Evolutionary conservation across 2,329 filamentous ascomycete species (phyloP), one percentile per base, ranked within the genome.

Genomic region (Dactylellina haptotyla): DNA sequence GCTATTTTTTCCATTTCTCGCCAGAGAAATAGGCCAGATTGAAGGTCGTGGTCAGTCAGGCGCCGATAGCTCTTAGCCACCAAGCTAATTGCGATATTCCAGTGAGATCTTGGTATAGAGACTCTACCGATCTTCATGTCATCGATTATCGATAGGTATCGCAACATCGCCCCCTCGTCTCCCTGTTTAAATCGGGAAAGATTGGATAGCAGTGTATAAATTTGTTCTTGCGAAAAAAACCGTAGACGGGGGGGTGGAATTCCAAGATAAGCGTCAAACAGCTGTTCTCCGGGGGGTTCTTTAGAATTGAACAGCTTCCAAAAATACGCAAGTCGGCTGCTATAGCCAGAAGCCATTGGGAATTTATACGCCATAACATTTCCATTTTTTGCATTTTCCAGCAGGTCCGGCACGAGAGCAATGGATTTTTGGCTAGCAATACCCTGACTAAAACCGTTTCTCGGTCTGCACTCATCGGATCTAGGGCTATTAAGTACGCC

Each of bases 31-130:
- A 99, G 83, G 0, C 91, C 89, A 3, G 87, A 85, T 80, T 91
- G 83, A 45, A 91, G 81, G 79, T 93, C 85, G 41, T 85, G 78
- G 46, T 85, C 83, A 48, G 87, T 84, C 39, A 88, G 83, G 9
- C 79, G 83, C 6, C 86, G 83, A 75, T 89, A 87, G 77, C 90
- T 92, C 65, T 89, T 88, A 37, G 89, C 89, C 8, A 91, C 90
- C 78, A 96, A 90, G 18, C 90, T 86, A 57, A 97, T 87, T 37
- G 93, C 93, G 39, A 87, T 88, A 74, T 91, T 97, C 93, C 93
- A 99, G 79, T 97, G 88, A 0, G 84, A 82, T 3, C 82, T 83
- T 0, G 84, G 86, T 63, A 98, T 83, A 0, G 88, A 85, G 46
- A 96, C 87, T 1, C 88, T 87, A n/a, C 88, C 86, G 59, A 84